Evolutionary conservation across 495 filamentous ascomycete species (phyloP), one percentile per base, ranked within the genome.

Genomic region (Penicillium crystallinum): DNA sequence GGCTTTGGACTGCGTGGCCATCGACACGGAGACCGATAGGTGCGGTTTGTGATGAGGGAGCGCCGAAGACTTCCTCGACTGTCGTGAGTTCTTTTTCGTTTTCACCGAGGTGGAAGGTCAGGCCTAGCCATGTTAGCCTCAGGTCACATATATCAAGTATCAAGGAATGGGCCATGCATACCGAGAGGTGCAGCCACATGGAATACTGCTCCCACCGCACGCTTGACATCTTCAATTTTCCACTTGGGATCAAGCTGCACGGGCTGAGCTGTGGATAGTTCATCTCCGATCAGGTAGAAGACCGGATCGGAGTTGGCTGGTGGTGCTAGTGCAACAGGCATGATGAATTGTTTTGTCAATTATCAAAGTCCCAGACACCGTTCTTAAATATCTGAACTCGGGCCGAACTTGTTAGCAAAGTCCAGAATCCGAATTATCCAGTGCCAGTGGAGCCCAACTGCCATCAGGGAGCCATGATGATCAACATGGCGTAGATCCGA

Each of bases 11-110:
- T 19, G 65, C 50, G 21, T 77, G 56, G 2, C 74, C 72, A 48
- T 78, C 75, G 15, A 78, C 61, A n/a, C 63, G 67, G 33, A 78
- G 63, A 37, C 64, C 70, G 29, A 81, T 54, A 3, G 68, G 61
- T 1, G 23, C 52, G 18, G 52, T 25, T 30, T 17, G 22, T 27
- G 56, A 46, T 12, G 49, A 51, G 4, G 21, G 14, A n/a, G 58
- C 55, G 1, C 59, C 34, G 12, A 69, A 27, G 10, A 77, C 53
- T 1, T 71, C 63, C 6, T 56, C 43, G 0, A 71, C 61, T 2
- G 59, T 53, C 8, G 53, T 38, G 14, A 75, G 53, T 6, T 53
- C 49, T 18, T 46, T 33, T 18, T 59, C 39, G 21, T 64, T 62
- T 23, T 69, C 47, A 11, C 61, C 15, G 15, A 34, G 54, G 40